A percentile compares a stretch with the other conserved stretches of the same genome.
Evolutionary conservation across 805 yeast genomes (phyloP).

Genomic region (Yamadazyma scolyti): DNA sequence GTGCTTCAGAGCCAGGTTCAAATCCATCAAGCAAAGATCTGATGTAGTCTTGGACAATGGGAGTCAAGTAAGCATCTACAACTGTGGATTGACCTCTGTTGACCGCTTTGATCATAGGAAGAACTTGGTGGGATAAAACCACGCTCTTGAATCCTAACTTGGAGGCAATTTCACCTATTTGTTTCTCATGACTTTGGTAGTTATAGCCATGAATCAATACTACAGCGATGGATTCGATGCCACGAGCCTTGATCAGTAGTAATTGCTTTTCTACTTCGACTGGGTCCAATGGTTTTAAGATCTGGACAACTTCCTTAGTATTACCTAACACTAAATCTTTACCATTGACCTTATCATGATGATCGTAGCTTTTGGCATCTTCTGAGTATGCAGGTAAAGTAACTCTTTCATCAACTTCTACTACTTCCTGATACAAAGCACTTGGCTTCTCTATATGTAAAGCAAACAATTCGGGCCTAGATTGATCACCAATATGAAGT

Average conservation of each 20-base stretch:
- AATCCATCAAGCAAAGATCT: constrained; percentile 61
- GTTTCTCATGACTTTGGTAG: constrained; percentile 62
- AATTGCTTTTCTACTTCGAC: constrained; percentile 40
- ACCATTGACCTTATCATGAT: constrained; percentile 16
- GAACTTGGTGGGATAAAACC: constrained; percentile 62
- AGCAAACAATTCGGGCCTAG: constrained; percentile 18
- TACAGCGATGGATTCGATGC: constrained; percentile 67
- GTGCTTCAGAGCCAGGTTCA: constrained; percentile 38
- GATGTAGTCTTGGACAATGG: constrained; percentile 66
- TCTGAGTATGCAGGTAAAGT: constrained; percentile 40
- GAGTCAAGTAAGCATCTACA: constrained; percentile 82
- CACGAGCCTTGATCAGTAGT: constrained; percentile 44
- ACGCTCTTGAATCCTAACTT: constrained; percentile 66
- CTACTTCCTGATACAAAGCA: constrained; percentile 12
- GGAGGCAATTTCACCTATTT: constrained; percentile 43
- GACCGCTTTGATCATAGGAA: constrained; percentile 77
- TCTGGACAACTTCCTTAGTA: constrained; percentile 63
- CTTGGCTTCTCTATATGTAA: constrained; percentile 13
- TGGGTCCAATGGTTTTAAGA: constrained; percentile 50
- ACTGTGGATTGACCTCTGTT: constrained; percentile 74
- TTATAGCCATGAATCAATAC: constrained; percentile 73
- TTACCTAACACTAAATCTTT: constrained; percentile 47
- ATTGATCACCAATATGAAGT: constrained; percentile 17
- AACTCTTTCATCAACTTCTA: constrained; percentile 18
- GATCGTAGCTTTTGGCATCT: constrained; percentile 17